A percentile compares a stretch with the other conserved stretches of the same genome.
These are phyloP conservation scores for Lavandula angustifolia DNA, from an alignment of 257 asterid genomes.

Conservation along the genomic window DNA sequence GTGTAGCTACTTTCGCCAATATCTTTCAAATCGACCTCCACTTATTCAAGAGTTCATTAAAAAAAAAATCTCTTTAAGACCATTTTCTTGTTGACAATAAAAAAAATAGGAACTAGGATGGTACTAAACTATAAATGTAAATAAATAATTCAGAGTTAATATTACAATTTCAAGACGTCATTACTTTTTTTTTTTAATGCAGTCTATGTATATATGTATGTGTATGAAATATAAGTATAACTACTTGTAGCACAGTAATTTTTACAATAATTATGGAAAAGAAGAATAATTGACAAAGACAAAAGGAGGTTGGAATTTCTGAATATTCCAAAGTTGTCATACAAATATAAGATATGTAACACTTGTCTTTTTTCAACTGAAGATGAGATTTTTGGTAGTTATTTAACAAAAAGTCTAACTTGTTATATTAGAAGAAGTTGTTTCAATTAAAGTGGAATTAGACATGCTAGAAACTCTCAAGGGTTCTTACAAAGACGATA, in stretches of 20 bases:
- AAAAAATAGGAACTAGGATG: no score
- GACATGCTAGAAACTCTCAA: no score
- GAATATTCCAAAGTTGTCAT: slow-evolving; percentile 20
- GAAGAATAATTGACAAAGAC: background rate
- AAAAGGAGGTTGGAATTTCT: background rate
- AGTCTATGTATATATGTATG: no score
- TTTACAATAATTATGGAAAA: background rate
- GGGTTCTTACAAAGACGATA: no score
- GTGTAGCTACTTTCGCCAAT: no score
- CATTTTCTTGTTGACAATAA: no score
- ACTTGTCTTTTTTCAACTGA: background rate
- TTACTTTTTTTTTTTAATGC: no score
- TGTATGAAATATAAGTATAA: background rate
- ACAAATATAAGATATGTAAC: background rate
- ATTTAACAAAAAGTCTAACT: background rate
- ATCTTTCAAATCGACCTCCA: no score
- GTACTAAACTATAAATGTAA: no score
- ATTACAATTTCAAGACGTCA: background rate
- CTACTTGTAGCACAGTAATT: background rate
- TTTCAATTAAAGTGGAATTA: background rate
- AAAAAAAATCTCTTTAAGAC: no score
- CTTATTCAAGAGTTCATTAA: no score
- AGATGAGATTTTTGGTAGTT: background rate
- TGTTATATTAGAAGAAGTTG: background rate
- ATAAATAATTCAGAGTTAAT: no score